Conservation (phyloP, 257 asterid genomes). For the Petrea volubilis region DNA sequence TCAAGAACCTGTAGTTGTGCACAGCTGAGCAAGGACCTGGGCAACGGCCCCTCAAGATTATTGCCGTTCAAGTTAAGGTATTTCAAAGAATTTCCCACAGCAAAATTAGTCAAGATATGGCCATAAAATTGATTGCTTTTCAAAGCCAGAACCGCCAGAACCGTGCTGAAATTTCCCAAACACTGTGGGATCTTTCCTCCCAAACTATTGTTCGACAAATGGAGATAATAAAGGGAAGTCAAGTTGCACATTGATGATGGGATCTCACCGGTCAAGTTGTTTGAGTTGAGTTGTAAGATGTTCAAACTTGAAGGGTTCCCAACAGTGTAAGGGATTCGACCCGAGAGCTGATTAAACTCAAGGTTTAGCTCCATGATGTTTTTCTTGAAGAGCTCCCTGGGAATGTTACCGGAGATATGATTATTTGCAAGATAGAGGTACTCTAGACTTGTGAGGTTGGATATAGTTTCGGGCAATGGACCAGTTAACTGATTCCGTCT, state of each 20-base stretch:
- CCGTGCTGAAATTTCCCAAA: conserved; percentile 12
- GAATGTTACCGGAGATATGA: conserved; percentile 37
- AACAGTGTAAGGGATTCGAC: background rate
- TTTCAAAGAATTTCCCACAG: background rate
- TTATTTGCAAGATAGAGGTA: conserved; percentile 32
- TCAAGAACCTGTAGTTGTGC: conserved; percentile 17
- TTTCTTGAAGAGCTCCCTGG: conserved; percentile 36
- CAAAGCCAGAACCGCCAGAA: background rate
- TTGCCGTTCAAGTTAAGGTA: conserved; percentile 21
- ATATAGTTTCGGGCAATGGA: conserved; percentile 37
- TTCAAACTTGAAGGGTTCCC: background rate
- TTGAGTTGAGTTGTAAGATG: background rate
- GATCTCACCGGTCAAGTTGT: background rate
- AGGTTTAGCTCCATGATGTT: background rate
- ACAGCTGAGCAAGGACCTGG: conserved; percentile 25
- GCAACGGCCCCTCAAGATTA: conserved; percentile 1
- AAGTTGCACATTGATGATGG: conserved; percentile 12
- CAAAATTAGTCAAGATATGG: background rate
- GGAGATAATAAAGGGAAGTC: background rate
- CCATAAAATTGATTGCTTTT: conserved; percentile 1
- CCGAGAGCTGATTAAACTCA: background rate
- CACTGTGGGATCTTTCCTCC: conserved; percentile 8
- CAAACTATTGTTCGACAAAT: conserved; percentile 3
- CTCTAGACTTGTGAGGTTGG: conserved; percentile 31
- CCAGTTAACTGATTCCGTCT: conserved; percentile 41